Percentiles rank a stretch among this genome's conserved stretches.
Evolutionary conservation across 140 eudicot species (phyloP).

Genomic region (Stevia rebaudiana): DNA sequence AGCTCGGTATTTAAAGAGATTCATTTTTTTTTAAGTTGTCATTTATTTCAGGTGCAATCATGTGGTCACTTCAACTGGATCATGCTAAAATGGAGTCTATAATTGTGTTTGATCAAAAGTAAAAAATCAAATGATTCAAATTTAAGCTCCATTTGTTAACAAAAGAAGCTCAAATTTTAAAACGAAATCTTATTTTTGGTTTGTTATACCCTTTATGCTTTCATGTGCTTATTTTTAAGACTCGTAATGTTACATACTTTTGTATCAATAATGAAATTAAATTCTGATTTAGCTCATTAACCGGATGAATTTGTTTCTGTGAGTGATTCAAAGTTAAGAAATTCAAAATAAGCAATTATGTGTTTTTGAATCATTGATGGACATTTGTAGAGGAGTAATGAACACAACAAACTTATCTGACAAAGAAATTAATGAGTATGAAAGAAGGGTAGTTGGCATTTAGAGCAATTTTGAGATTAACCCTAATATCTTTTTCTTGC

Average conservation of each 20-base stretch:
- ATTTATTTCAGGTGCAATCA: slow-evolving; percentile 1
- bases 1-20: too few species aligned
- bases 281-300: background rate
- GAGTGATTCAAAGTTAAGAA: slow-evolving; percentile 13
- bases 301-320: background rate
- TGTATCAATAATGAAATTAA: too few species aligned
- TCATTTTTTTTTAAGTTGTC: background rate
- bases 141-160: background rate
- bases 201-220: too few species aligned
- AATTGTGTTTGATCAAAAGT: background rate
- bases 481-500: slow-evolving; percentile 25
- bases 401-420: slow-evolving; percentile 25
- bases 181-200: background rate
- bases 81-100: background rate
- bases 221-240: too few species aligned
- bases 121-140: background rate
- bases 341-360: slow-evolving; percentile 21
- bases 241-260: too few species aligned
- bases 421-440: slow-evolving; percentile 12
- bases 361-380: slow-evolving; percentile 15
- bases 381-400: slow-evolving; percentile 28
- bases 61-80: background rate
- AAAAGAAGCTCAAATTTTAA: background rate
- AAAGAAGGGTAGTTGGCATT: slow-evolving; percentile 24
- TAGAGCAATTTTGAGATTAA: slow-evolving; percentile 25